Conservation (phyloP, 2,329 filamentous ascomycete genomes). For the Pseudocercospora fijiensis region DNA sequence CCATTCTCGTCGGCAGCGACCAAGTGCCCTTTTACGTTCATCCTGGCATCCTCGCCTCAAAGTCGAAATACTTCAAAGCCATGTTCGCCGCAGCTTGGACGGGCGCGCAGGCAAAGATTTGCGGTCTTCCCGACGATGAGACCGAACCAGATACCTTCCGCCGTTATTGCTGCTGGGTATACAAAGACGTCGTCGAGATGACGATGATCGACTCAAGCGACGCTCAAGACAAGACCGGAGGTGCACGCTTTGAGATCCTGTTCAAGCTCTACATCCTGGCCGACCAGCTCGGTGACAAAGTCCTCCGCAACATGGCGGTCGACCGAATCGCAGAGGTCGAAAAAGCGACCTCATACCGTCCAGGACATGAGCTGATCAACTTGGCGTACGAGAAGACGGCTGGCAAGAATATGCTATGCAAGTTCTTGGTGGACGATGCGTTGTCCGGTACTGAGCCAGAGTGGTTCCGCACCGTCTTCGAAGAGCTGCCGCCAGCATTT, state of each 20-base stretch:
- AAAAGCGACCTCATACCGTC: not conserved
- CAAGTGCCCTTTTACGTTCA: not conserved
- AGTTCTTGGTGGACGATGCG: not conserved
- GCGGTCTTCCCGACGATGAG: not conserved
- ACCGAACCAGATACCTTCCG: not conserved
- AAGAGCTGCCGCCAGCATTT: not conserved
- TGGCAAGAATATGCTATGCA: not conserved
- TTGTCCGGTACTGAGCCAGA: not conserved
- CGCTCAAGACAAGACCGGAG: not conserved
- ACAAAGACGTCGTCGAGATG: not conserved
- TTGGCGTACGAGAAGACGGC: not conserved
- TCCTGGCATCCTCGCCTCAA: not conserved
- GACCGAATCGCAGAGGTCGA: slow-evolving; percentile 6
- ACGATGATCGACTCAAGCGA: not conserved
- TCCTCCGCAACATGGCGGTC: slow-evolving; percentile 14
- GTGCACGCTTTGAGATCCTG: not conserved
- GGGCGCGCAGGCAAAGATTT: not conserved
- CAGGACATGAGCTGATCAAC: not conserved
- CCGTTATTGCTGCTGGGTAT: not conserved
- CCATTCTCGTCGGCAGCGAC: not conserved
- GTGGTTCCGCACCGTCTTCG: not conserved
- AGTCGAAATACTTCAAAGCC: not conserved
- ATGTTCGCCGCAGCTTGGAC: not conserved
- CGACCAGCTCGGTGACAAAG: slow-evolving; percentile 10
- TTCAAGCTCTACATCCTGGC: slow-evolving; percentile 15